These are phyloP conservation scores for Gardenia jasminoides DNA, from an alignment of 257 asterid species.

Conservation along the genomic window DNA sequence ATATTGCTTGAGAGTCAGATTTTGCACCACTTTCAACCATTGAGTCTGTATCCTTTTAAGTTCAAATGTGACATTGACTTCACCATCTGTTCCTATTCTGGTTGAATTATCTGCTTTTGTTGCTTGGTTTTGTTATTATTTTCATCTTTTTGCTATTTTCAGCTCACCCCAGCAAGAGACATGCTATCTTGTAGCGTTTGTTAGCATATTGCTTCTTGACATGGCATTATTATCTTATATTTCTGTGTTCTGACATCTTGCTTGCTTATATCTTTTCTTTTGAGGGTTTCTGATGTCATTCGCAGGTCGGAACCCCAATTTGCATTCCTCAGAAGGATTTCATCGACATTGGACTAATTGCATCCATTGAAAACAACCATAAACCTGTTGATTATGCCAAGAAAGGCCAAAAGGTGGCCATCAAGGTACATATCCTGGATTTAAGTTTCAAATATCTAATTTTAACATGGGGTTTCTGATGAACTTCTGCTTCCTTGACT, in stretches of 20 bases:
- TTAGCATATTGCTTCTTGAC: background rate
- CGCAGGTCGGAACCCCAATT: conserved; percentile 65
- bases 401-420: conserved; percentile 89
- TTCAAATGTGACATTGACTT: background rate
- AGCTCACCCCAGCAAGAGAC: background rate
- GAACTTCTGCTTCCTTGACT: background rate
- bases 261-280: background rate
- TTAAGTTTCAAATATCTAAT: background rate
- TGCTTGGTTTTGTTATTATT: background rate
- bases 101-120: background rate
- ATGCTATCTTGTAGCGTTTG: background rate
- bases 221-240: background rate
- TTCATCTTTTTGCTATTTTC: background rate
- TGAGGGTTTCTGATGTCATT: conserved; percentile 13
- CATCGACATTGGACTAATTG: conserved; percentile 81
- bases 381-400: conserved; percentile 85
- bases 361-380: conserved; percentile 90
- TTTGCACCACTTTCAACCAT: background rate
- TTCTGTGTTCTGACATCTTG: background rate
- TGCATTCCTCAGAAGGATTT: conserved; percentile 83
- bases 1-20: background rate
- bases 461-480: background rate
- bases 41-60: background rate
- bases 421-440: conserved; percentile 61
- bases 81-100: background rate